These are phyloP conservation scores for Candida endomychidarum DNA, from an alignment of 805 yeast species.

Conservation along the genomic window DNA sequence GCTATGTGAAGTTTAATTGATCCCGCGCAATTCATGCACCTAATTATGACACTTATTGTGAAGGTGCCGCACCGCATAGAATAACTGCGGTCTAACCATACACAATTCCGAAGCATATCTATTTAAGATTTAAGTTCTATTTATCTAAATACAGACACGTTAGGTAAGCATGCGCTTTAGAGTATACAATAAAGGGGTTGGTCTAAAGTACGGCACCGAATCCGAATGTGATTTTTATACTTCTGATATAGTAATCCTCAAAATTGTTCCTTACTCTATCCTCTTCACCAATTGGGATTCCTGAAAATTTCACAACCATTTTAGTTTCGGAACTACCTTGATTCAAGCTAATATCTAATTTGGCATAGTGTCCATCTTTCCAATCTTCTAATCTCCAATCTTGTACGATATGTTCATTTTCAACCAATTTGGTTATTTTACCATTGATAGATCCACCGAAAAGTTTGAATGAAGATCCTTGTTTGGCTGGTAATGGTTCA, in stretches of 20 bases:
- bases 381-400: slow-evolving; percentile 88
- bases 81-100: too few species aligned
- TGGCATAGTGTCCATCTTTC: slow-evolving; percentile 82
- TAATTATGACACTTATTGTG: slow-evolving; percentile 2
- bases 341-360: slow-evolving; percentile 60
- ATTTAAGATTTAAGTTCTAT: too few species aligned
- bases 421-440: slow-evolving; percentile 57
- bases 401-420: slow-evolving; percentile 61
- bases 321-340: slow-evolving; percentile 86
- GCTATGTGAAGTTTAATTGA: neutral
- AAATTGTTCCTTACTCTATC: slow-evolving; percentile 82
- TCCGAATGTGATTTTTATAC: slow-evolving; percentile 91
- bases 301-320: slow-evolving; percentile 74
- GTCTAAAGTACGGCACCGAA: slow-evolving; percentile 77
- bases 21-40: slow-evolving; percentile 3
- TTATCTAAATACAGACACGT: too few species aligned
- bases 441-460: slow-evolving; percentile 90
- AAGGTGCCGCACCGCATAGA: neutral
- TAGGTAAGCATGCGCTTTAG: too few species aligned
- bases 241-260: slow-evolving; percentile 82
- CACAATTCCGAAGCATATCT: too few species aligned
- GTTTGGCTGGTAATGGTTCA: slow-evolving; percentile 46
- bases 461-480: slow-evolving; percentile 62
- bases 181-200: too few species aligned
- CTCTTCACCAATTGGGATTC: slow-evolving; percentile 95